Conservation (phyloP, 352 stramenopile species). For the Pythium utonaiense region DNA sequence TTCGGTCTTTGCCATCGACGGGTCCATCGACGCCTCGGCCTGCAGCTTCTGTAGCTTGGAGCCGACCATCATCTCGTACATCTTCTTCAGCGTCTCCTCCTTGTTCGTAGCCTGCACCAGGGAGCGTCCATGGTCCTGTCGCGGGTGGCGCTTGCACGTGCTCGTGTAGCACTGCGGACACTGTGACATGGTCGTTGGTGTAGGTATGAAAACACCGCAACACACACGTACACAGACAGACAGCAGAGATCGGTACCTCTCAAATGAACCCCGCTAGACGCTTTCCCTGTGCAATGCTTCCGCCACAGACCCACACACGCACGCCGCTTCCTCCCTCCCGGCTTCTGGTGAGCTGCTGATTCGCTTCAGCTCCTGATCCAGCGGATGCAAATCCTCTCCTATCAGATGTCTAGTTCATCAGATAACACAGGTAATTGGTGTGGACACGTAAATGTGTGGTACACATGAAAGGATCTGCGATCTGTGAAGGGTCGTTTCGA, state of each 20-base stretch:
- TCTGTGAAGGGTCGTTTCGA: not conserved
- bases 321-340: not conserved
- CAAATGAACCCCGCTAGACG: no score
- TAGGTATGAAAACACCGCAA: not conserved
- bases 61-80: conserved; percentile 70
- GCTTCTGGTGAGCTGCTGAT: not conserved
- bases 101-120: conserved; percentile 41
- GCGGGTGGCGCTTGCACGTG: conserved; percentile 57
- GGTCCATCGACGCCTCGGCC: conserved; percentile 44
- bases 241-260: not conserved
- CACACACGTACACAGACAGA: not conserved
- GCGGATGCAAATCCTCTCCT: conserved; percentile 4
- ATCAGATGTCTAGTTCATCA: conserved; percentile 7
- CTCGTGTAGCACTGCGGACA: conserved; percentile 81
- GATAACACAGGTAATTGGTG: not conserved
- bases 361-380: conserved; percentile 11
- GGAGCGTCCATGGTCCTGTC: conserved; percentile 67
- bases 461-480: not conserved
- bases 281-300: no score
- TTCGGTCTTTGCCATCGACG: conserved; percentile 32
- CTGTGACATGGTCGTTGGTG: conserved; percentile 42
- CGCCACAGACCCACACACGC: not conserved
- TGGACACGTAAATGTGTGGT: not conserved
- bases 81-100: conserved; percentile 67
- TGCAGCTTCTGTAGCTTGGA: conserved; percentile 72